Percentiles rank a stretch among this genome's conserved stretches.
phyloP scores from a whole-genome alignment of 73 alveolate species.

The Breviolum minutum region DNA sequence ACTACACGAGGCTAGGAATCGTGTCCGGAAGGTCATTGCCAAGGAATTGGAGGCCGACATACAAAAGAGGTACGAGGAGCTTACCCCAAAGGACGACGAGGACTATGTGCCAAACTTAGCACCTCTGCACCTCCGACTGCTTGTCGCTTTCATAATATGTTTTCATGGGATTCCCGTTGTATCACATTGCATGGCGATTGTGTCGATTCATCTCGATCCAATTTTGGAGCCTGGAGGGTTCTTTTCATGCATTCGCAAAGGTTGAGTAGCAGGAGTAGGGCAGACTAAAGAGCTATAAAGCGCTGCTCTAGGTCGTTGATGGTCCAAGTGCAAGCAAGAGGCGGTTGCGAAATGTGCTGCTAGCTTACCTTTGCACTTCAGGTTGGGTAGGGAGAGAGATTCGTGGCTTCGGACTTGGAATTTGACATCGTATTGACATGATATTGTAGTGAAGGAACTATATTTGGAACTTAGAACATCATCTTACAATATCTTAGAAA shows the following conservation, averaged over 20 bases:
- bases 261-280: too few species aligned
- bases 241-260: too few species aligned
- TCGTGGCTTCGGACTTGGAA: neutral
- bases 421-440: neutral
- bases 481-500: too few species aligned
- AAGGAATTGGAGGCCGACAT: slow-evolving; percentile 46
- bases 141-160: neutral
- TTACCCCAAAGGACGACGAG: slow-evolving; percentile 74
- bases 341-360: slow-evolving; percentile 71
- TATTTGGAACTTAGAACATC: neutral
- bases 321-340: slow-evolving; percentile 82
- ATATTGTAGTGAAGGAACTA: neutral
- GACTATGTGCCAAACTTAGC: slow-evolving; percentile 13
- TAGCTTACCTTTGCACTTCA: slow-evolving; percentile 63
- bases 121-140: neutral
- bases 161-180: neutral
- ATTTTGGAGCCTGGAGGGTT: too few species aligned
- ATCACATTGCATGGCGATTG: neutral
- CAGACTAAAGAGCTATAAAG: too few species aligned
- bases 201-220: neutral
- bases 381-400: neutral
- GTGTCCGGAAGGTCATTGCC: slow-evolving; percentile 46
- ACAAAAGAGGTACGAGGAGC: slow-evolving; percentile 49
- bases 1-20: slow-evolving; percentile 76
- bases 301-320: slow-evolving; percentile 30